A percentile compares a stretch with the other conserved stretches of the same genome.
These are phyloP conservation scores for Plantago ovata DNA, from an alignment of 257 asterid genomes.

Conservation along the genomic window DNA sequence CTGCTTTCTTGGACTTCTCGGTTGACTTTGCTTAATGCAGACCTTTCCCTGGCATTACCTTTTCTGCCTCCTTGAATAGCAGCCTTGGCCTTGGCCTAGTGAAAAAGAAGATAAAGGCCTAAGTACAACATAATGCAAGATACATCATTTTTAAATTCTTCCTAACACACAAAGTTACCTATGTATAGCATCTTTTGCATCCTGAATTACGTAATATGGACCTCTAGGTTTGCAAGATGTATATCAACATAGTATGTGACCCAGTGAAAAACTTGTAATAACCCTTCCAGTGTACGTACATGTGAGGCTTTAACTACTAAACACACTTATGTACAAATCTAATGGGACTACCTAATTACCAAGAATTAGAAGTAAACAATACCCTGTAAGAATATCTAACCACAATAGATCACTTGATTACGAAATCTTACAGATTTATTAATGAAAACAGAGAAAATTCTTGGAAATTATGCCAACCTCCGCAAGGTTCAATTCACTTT, in stretches of 20 bases:
- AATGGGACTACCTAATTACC: not conserved
- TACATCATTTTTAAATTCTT: conserved; percentile 3
- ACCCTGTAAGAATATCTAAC: not conserved
- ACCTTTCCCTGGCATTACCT: conserved; percentile 72
- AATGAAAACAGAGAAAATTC: not conserved
- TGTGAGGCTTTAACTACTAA: conserved; percentile 13
- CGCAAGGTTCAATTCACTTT: conserved; percentile 78
- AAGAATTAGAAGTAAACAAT: not conserved
- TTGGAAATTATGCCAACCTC: conserved; percentile 55
- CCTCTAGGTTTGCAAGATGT: not conserved
- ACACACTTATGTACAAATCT: not conserved
- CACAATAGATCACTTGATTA: conserved; percentile 1
- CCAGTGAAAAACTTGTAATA: conserved; percentile 1
- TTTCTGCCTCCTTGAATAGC: conserved; percentile 83
- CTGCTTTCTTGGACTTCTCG: conserved; percentile 63
- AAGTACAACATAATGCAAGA: conserved; percentile 14
- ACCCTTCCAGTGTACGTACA: not conserved
- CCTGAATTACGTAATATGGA: not conserved
- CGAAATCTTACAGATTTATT: not conserved
- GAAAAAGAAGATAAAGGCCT: conserved; percentile 23
- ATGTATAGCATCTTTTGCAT: not conserved
- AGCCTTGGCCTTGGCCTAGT: conserved; percentile 93
- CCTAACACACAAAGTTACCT: not conserved
- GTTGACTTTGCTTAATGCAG: conserved; percentile 49
- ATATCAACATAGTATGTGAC: not conserved